These are phyloP conservation scores for Arachis stenosperma DNA, from an alignment of 306 rosid species.

Conservation along the genomic window DNA sequence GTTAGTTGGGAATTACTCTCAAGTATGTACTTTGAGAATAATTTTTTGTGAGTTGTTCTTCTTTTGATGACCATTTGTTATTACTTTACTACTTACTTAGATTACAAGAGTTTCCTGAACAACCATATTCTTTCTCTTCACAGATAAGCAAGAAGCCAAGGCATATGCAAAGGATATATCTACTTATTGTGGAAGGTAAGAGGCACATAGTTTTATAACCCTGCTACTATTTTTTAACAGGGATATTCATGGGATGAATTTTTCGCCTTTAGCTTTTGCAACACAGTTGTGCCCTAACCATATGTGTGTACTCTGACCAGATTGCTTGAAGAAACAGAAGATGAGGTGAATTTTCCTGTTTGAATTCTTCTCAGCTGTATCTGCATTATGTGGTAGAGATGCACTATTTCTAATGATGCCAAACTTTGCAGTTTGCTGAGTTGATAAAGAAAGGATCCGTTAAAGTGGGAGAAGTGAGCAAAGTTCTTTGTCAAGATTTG, in stretches of 20 bases:
- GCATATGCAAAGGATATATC: constrained; percentile 87
- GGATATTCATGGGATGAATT: constrained; percentile 11
- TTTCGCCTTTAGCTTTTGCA: constrained; percentile 34
- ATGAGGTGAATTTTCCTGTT: constrained; percentile 63
- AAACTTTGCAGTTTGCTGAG: constrained; percentile 69
- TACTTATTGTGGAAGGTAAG: constrained; percentile 89
- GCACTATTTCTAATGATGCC: constrained; percentile 17
- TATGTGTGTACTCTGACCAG: constrained; percentile 53
- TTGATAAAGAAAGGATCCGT: constrained; percentile 83
- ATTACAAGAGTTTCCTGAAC: constrained; percentile 6
- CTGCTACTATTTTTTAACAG: constrained; percentile 15
- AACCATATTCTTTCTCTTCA: constrained; percentile 28
- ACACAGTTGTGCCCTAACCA: constrained; percentile 48
- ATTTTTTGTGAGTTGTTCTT: too few relatives aligned
- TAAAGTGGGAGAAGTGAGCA: constrained; percentile 75
- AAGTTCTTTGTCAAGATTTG: constrained; percentile 87
- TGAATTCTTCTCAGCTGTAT: constrained; percentile 35
- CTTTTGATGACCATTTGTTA: too few relatives aligned
- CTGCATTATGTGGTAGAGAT: constrained; percentile 8
- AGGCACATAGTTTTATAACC: constrained; percentile 17
- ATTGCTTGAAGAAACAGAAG: constrained; percentile 92
- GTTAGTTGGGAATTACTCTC: constrained; percentile 74
- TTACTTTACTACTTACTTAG: too few relatives aligned
- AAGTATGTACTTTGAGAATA: constrained; percentile 50
- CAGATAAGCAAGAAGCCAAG: constrained; percentile 89